These are phyloP conservation scores for Starmera amethionina DNA, from an alignment of 805 yeast species.

Conservation along the genomic window DNA sequence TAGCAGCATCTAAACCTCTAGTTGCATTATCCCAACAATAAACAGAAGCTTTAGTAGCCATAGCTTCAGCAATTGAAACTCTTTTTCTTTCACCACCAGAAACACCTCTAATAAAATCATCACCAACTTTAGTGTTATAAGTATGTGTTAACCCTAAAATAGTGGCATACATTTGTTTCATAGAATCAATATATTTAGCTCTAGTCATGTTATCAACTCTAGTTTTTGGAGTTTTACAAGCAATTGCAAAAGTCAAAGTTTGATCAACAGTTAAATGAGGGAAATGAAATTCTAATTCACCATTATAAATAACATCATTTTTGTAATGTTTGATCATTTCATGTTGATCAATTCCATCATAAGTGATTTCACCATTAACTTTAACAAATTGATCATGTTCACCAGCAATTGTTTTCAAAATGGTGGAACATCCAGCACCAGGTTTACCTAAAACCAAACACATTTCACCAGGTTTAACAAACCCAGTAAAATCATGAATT, in stretches of 20 bases:
- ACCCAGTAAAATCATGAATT: constrained; percentile 27
- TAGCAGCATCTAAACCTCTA: constrained; percentile 77
- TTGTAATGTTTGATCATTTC: constrained; percentile 52
- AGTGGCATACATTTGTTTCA: constrained; percentile 39
- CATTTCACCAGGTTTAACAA: constrained; percentile 57
- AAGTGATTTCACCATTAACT: constrained; percentile 45
- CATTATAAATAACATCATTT: constrained; percentile 47
- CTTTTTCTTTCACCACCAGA: constrained; percentile 85
- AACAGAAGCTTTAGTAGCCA: constrained; percentile 52
- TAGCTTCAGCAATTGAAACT: constrained; percentile 74
- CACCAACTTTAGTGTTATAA: constrained; percentile 49
- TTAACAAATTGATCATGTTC: constrained; percentile 35
- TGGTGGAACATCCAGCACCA: constrained; percentile 73
- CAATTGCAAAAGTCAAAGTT: constrained; percentile 62
- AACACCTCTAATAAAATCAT: constrained; percentile 58
- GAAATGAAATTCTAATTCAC: constrained; percentile 62
- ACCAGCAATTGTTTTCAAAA: constrained; percentile 55
- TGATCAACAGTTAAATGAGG: constrained; percentile 70
- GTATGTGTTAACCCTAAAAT: constrained; percentile 55
- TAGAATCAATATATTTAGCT: constrained; percentile 35
- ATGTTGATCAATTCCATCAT: constrained; percentile 50
- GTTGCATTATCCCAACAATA: constrained; percentile 80
- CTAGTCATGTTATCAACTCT: constrained; percentile 39
- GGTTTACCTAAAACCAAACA: constrained; percentile 63
- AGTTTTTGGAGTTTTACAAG: constrained; percentile 52